Evolutionary conservation across 2,329 filamentous ascomycete species (phyloP).

Genomic region (Sphaceloma murrayae): DNA sequence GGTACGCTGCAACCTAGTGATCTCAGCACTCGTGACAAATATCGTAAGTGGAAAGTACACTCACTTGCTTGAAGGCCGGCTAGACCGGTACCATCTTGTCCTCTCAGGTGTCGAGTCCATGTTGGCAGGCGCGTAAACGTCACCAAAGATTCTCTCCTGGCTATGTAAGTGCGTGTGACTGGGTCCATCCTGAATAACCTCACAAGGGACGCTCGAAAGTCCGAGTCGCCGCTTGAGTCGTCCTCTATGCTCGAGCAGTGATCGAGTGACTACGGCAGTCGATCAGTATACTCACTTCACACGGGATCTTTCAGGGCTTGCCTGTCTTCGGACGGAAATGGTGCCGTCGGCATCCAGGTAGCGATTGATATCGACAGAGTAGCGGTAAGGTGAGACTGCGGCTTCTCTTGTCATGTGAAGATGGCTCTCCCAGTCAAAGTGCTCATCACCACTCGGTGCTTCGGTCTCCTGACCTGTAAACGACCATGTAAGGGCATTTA

Average conservation of each 20-base stretch:
- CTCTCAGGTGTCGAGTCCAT: constrained; percentile 9
- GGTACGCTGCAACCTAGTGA: constrained; percentile 6
- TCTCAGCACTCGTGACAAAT: background rate
- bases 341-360: constrained; percentile 20
- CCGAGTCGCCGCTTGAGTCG: constrained; percentile 6
- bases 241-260: too few relatives aligned
- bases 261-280: background rate
- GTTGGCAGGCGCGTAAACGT: background rate
- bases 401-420: constrained; percentile 9
- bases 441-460: background rate
- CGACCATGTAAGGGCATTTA: background rate
- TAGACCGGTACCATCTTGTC: constrained; percentile 14
- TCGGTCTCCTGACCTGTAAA: background rate
- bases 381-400: constrained; percentile 14
- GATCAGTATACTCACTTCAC: too few relatives aligned
- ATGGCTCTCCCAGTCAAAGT: constrained; percentile 7
- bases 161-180: background rate
- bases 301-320: background rate
- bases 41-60: background rate
- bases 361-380: constrained; percentile 21
- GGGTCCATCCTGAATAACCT: background rate
- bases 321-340: background rate
- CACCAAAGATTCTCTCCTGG: constrained; percentile 9
- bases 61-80: constrained; percentile 10
- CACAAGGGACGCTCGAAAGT: constrained; percentile 15